These are phyloP conservation scores for Waltergamsia citrina DNA, from an alignment of 2,329 filamentous ascomycete genomes.

Conservation along the genomic window DNA sequence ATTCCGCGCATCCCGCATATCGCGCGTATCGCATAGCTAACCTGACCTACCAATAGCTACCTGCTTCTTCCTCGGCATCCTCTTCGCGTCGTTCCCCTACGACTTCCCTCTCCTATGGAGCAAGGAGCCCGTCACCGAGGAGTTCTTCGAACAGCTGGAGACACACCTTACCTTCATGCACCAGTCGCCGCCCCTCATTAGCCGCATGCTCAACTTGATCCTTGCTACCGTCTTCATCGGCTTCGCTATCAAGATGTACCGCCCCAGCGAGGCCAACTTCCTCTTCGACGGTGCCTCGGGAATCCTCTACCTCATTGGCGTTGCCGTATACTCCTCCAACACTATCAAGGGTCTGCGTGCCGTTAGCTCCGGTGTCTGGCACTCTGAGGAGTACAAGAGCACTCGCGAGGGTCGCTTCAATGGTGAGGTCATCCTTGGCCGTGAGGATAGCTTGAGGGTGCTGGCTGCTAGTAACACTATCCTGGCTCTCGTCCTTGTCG, in stretches of 20 bases:
- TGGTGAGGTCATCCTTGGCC: conserved; percentile 60
- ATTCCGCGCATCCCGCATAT: too few species aligned
- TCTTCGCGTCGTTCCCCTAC: conserved; percentile 95
- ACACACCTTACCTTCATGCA: conserved; percentile 85
- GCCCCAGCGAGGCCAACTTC: conserved; percentile 86
- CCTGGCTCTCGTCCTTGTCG: conserved; percentile 81
- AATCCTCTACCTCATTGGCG: conserved; percentile 74
- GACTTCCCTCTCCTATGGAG: conserved; percentile 86
- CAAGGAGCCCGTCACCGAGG: conserved; percentile 49
- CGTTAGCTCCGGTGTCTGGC: conserved; percentile 62
- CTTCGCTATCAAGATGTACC: conserved; percentile 91
- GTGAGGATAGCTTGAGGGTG: conserved; percentile 86
- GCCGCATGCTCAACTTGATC: conserved; percentile 88
- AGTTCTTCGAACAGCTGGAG: conserved; percentile 80
- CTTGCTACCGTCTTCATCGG: conserved; percentile 80
- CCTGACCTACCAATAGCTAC: conserved; percentile 44
- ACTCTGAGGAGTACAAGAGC: conserved; percentile 27
- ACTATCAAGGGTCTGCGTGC: conserved; percentile 90
- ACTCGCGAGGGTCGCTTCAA: conserved; percentile 31
- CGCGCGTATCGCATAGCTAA: too few species aligned
- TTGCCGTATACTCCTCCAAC: conserved; percentile 90
- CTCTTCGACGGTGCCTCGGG: conserved; percentile 84
- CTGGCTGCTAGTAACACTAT: conserved; percentile 94
- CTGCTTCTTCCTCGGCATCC: conserved; percentile 96
- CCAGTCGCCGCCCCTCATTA: conserved; percentile 83